Evolutionary conservation across 164 flowering plant species (phyloP).

Genomic region (Cinnamomum micranthum): DNA sequence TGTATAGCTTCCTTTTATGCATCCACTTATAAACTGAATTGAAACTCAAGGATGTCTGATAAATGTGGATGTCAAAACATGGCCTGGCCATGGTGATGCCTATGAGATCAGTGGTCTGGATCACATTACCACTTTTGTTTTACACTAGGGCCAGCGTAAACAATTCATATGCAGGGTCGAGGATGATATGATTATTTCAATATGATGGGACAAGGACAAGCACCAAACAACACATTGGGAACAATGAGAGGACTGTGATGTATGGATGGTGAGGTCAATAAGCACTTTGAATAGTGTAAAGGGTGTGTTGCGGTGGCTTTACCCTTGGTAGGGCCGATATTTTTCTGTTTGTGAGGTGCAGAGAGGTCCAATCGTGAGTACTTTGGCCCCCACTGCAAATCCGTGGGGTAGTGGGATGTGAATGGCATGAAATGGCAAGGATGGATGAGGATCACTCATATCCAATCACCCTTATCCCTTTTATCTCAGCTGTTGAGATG

Average conservation of each 20-base stretch:
- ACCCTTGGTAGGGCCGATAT: background rate
- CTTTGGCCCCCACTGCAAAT: too few species aligned
- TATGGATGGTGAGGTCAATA: slow-evolving; percentile 10
- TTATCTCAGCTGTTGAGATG: too few species aligned
- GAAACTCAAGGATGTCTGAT: background rate
- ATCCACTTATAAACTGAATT: too few species aligned
- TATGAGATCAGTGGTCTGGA: background rate
- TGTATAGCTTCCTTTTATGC: background rate
- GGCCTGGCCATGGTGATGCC: background rate
- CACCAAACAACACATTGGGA: background rate
- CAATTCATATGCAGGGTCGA: background rate
- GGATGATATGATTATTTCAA: background rate
- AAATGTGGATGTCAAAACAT: background rate
- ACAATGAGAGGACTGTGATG: background rate
- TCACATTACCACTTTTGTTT: background rate
- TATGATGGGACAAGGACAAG: slow-evolving; percentile 8
- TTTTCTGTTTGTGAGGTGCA: too few species aligned
- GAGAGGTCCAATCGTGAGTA: too few species aligned
- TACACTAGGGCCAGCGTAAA: background rate
- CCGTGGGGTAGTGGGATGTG: too few species aligned
- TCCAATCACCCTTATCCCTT: too few species aligned
- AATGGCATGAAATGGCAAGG: too few species aligned
- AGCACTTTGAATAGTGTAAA: slow-evolving; percentile 1
- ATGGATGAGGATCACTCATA: too few species aligned
- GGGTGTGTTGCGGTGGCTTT: background rate